Evolutionary conservation across 2,329 filamentous ascomycete genomes (phyloP).

Genomic region (Knufia fluminis): DNA sequence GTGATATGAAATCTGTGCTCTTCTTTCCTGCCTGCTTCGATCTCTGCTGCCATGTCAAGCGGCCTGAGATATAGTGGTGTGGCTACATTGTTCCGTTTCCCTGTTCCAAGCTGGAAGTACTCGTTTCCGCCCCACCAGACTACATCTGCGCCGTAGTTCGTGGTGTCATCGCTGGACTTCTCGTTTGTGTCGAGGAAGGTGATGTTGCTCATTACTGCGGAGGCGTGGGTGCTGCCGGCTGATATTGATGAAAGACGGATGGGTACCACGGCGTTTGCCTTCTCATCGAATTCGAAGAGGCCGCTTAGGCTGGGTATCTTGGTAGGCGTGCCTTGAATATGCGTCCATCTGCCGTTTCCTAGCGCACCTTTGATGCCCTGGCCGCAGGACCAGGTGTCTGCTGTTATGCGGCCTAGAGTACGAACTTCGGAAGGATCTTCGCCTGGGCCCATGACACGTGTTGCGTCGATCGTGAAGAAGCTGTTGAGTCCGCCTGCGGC

Average conservation of each 20-base stretch:
- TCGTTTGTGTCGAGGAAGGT: slow-evolving; percentile 52
- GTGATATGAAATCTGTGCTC: slow-evolving; percentile 73
- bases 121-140: slow-evolving; percentile 95
- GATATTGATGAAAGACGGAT: slow-evolving; percentile 67
- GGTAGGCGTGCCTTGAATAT: slow-evolving; percentile 65
- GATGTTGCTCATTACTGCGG: slow-evolving; percentile 75
- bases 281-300: slow-evolving; percentile 80
- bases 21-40: slow-evolving; percentile 53
- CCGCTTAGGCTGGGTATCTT: slow-evolving; percentile 78
- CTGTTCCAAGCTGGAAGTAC: slow-evolving; percentile 83
- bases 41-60: slow-evolving; percentile 56
- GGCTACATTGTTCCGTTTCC: slow-evolving; percentile 71
- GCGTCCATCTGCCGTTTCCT: slow-evolving; percentile 81
- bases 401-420: slow-evolving; percentile 49
- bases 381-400: slow-evolving; percentile 80
- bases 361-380: slow-evolving; percentile 75
- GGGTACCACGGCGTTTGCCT: slow-evolving; percentile 55
- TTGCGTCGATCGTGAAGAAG: slow-evolving; percentile 77
- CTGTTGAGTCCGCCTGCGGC: slow-evolving; percentile 79
- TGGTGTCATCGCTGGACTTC: slow-evolving; percentile 53
- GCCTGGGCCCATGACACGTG: slow-evolving; percentile 42
- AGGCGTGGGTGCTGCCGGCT: slow-evolving; percentile 70
- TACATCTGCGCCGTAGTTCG: slow-evolving; percentile 80
- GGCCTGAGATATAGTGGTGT: slow-evolving; percentile 71
- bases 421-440: slow-evolving; percentile 34